Evolutionary conservation across 805 yeast species (phyloP).

Genomic region (Cyberlindnera bimundalis): DNA sequence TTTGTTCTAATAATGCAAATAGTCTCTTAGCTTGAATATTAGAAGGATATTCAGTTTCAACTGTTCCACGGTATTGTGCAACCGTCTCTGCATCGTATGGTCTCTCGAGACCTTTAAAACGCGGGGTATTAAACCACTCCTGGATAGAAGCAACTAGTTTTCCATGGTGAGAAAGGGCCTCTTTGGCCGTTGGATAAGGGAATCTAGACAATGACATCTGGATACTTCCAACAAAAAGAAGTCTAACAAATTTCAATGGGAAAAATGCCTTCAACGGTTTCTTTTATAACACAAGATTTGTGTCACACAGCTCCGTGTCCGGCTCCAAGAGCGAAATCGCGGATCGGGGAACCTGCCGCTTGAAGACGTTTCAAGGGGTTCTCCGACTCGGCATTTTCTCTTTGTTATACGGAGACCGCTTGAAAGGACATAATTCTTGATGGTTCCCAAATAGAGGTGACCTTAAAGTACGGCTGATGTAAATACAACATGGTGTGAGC

Average conservation of each 20-base stretch:
- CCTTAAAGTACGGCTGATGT: too few relatives aligned
- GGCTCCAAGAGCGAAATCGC: conserved; percentile 1
- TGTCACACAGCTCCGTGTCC: neutral
- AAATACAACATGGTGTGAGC: too few relatives aligned
- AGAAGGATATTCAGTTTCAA: conserved; percentile 41
- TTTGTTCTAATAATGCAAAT: conserved; percentile 40
- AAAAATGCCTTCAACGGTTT: neutral
- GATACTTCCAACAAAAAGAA: too few relatives aligned
- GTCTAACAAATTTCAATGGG: too few relatives aligned
- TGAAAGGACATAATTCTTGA: too few relatives aligned
- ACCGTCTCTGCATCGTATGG: conserved; percentile 52
- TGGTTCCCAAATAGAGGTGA: too few relatives aligned
- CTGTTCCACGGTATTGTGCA: conserved; percentile 49
- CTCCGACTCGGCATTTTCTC: too few relatives aligned
- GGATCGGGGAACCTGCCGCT: neutral
- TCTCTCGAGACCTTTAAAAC: conserved; percentile 46
- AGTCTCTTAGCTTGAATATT: conserved; percentile 52
- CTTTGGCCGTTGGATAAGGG: conserved; percentile 22
- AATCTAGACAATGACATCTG: conserved; percentile 18
- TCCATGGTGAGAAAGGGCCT: conserved; percentile 15
- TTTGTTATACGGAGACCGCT: too few relatives aligned
- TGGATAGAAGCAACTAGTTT: conserved; percentile 36
- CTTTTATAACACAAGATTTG: neutral
- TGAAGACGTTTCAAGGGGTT: neutral
- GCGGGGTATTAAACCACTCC: conserved; percentile 47